Percentiles rank a stretch among this genome's conserved stretches.
phyloP scores from a whole-genome alignment of 2,329 filamentous ascomycete genomes.

The Phialemonium atrogriseum region DNA sequence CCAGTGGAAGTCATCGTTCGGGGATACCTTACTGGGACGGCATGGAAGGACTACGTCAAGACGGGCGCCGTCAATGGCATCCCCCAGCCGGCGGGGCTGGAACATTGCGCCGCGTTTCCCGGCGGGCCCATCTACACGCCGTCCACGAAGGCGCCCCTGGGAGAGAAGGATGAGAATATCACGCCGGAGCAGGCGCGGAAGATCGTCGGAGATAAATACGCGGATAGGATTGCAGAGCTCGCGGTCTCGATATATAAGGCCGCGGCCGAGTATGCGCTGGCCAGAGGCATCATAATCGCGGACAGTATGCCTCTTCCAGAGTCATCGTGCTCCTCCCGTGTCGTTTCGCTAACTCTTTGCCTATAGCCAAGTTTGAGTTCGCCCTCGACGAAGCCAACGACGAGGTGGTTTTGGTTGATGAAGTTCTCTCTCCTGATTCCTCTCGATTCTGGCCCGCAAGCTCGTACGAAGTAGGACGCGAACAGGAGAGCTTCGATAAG shows the following conservation, averaged over 20 bases:
- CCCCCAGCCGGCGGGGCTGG: slow-evolving; percentile 55
- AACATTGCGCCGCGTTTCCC: slow-evolving; percentile 62
- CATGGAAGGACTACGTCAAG: slow-evolving; percentile 68
- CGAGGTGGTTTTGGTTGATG: slow-evolving; percentile 69
- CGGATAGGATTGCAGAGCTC: slow-evolving; percentile 55
- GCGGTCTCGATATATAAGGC: slow-evolving; percentile 55
- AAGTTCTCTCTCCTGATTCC: slow-evolving; percentile 76
- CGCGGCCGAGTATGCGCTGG: slow-evolving; percentile 54
- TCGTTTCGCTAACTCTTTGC: slow-evolving; percentile 20
- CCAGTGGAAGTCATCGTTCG: slow-evolving; percentile 81
- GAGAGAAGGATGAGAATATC: slow-evolving; percentile 80
- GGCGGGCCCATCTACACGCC: slow-evolving; percentile 63
- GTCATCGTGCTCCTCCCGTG: not conserved
- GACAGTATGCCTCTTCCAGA: not conserved
- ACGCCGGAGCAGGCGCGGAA: slow-evolving; percentile 54
- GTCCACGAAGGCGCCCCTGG: slow-evolving; percentile 74
- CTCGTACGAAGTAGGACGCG: slow-evolving; percentile 61
- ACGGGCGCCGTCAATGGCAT: slow-evolving; percentile 76
- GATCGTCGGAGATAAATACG: slow-evolving; percentile 59
- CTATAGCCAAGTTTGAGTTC: slow-evolving; percentile 55
- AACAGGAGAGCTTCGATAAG: slow-evolving; percentile 86
- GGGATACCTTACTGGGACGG: slow-evolving; percentile 81
- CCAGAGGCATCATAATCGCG: slow-evolving; percentile 61
- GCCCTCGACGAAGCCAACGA: slow-evolving; percentile 56
- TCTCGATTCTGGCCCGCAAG: slow-evolving; percentile 81